Percentiles rank a stretch among this genome's conserved stretches.
Evolutionary conservation across 2,329 filamentous ascomycete species (phyloP).

Genomic region (Aureobasidium sp.): DNA sequence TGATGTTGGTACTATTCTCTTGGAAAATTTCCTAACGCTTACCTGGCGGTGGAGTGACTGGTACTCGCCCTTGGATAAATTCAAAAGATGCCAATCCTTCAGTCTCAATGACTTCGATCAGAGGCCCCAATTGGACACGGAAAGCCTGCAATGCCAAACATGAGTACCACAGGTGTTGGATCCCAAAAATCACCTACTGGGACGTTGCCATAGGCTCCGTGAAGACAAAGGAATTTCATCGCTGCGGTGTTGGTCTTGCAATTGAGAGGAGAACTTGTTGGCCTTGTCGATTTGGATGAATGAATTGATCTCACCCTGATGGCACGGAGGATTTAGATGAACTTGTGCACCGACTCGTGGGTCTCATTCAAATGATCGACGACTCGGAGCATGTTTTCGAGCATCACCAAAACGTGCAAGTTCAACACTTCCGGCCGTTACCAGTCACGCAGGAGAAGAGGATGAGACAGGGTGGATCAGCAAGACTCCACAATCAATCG

Average conservation of each 20-base stretch:
- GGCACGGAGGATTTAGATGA: too few species aligned
- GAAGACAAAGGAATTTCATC: slow-evolving; percentile 6
- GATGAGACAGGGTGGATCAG: not conserved
- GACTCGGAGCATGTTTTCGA: too few species aligned
- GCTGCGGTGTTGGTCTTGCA: not conserved
- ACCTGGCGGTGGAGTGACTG: not conserved
- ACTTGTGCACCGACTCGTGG: too few species aligned
- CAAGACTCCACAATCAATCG: not conserved
- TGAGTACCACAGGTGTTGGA: too few species aligned
- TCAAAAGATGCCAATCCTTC: not conserved
- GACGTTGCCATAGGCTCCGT: slow-evolving; percentile 12
- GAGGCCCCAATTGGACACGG: not conserved
- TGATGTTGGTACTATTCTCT: not conserved
- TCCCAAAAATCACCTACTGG: not conserved
- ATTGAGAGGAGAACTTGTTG: not conserved
- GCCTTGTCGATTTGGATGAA: too few species aligned
- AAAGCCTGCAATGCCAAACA: too few species aligned
- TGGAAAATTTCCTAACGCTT: too few species aligned
- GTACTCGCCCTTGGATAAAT: slow-evolving; percentile 4
- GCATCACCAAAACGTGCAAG: not conserved
- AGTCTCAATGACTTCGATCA: not conserved
- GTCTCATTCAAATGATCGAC: too few species aligned
- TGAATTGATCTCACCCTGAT: too few species aligned
- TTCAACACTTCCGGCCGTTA: not conserved
- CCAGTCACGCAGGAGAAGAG: not conserved